Evolutionary conservation across 352 stramenopile genomes (phyloP).

Genomic region (Phytopythium sindhum): DNA sequence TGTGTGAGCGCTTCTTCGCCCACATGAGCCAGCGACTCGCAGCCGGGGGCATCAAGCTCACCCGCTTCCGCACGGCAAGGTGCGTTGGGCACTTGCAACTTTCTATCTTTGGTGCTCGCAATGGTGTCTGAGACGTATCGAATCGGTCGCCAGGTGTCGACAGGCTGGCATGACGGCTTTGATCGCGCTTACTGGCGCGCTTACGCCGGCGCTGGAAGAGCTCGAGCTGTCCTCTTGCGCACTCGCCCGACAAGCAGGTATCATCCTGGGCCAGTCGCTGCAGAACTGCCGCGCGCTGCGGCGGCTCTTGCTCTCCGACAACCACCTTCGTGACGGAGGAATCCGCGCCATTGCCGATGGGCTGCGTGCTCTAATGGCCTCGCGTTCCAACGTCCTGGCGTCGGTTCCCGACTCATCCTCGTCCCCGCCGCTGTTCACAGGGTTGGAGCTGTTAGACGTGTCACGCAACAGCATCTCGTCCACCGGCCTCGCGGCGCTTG

Average conservation of each 20-base stretch:
- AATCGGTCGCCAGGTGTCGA: background rate
- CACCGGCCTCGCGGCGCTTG: constrained; percentile 26
- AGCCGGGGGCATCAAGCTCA: constrained; percentile 17
- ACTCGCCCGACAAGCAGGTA: constrained; percentile 49
- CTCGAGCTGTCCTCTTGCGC: constrained; percentile 52
- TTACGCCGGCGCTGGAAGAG: constrained; percentile 28
- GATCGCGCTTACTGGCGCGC: constrained; percentile 38
- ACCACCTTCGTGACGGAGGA: constrained; percentile 54
- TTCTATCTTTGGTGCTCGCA: too few species aligned
- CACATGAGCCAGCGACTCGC: constrained; percentile 23
- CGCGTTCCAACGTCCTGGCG: constrained; percentile 6
- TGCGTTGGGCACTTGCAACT: constrained; percentile 11
- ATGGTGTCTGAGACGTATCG: too few species aligned
- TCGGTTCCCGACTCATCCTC: background rate
- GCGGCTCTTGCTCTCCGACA: constrained; percentile 35
- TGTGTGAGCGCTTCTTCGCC: constrained; percentile 37
- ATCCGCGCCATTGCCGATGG: constrained; percentile 47
- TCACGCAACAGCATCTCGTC: constrained; percentile 44
- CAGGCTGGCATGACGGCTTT: constrained; percentile 61
- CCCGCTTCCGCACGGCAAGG: constrained; percentile 25
- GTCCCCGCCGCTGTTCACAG: background rate
- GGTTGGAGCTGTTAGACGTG: constrained; percentile 41
- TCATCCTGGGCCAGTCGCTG: constrained; percentile 58
- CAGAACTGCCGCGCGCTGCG: constrained; percentile 26
- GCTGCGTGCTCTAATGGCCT: constrained; percentile 21